Base-by-base conservation (phyloP, 306 rosid species). In the Quercus engelmannii region DNA sequence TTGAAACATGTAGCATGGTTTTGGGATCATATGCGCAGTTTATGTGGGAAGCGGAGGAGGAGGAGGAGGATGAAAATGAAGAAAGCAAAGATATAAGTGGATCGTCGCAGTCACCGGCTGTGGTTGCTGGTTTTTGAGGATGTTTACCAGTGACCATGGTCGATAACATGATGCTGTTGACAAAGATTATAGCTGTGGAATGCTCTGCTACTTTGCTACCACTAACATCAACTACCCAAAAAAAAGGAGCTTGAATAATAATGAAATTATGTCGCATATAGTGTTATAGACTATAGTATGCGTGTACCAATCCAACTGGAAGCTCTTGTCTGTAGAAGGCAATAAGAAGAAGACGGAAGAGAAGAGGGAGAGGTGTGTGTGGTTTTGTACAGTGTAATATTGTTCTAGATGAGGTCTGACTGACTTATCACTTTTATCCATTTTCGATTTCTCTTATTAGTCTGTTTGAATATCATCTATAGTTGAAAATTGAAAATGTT, bases 1-100 rank as follows among this genome's bases (percentile, higher is more conserved):
- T 71, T 31, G 46, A 17, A 5, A 46, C 19, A 2, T 74, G 86
- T 73, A 94, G 96, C 74, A 77, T 69, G 87, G 91, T 91, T 49
- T 76, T 89, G 88, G 98, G 98, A n/a, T 87, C 94, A 1, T 89
- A 80, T 52, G 92, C 93, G 2, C 83, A 83, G 12, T 92, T 92
- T 86, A 80, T 88, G 91, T 94, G 96, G 98, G 90, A 92, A 78
- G 81, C 86, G 8, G 93, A 77, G 54, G 89, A 84, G 2, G 89
- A 93, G 41, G 41, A 33, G 1, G 38, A 78, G 10, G 80, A 75
- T 3, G 83, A 83, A 1, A 77, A 43, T 3, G 79, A 51, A 49
- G 65, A 28, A 13, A 78, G 5, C 25, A 38, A 55, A 43, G 72
- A 30, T 11, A 31, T 46, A 13, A 81, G 3, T 20, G 83, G 65